phyloP scores from a whole-genome alignment of 345 rosid species.

The Triadica sebifera region DNA sequence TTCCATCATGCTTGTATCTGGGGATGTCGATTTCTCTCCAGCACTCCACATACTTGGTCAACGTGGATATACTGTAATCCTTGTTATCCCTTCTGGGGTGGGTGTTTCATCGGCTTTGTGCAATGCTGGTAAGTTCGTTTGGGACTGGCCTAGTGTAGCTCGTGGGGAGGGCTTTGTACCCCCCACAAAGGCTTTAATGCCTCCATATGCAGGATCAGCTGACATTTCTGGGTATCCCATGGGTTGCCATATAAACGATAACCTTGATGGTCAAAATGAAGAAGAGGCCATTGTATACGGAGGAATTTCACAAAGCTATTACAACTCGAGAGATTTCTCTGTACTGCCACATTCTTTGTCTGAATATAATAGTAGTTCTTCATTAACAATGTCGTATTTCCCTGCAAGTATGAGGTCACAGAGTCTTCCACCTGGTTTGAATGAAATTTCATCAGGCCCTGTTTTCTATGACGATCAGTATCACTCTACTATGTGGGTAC shows the following conservation, averaged over 20 bases:
- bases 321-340: conserved; percentile 59
- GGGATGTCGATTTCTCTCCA: conserved; percentile 95
- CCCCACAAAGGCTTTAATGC: conserved; percentile 36
- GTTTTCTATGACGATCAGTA: conserved; percentile 46
- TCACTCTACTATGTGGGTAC: conserved; percentile 75
- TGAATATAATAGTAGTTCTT: conserved; percentile 41
- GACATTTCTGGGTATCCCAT: conserved; percentile 48
- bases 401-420: conserved; percentile 46
- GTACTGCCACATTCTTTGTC: conserved; percentile 53
- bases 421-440: conserved; percentile 54
- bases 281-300: conserved; percentile 73
- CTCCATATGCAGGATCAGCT: conserved; percentile 39
- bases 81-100: conserved; percentile 81
- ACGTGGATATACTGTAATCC: conserved; percentile 80
- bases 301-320: conserved; percentile 56
- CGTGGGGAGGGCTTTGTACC: conserved; percentile 93
- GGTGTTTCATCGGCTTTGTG: conserved; percentile 82
- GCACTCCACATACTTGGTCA: conserved; percentile 96
- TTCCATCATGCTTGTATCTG: conserved; percentile 82
- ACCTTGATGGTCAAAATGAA: conserved; percentile 50
- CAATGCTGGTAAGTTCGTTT: conserved; percentile 87
- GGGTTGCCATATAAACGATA: conserved; percentile 51
- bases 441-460: conserved; percentile 43
- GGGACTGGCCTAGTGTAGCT: conserved; percentile 98
- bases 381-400: conserved; percentile 35